A percentile compares a stretch with the other conserved stretches of the same genome.
These are phyloP conservation scores for Coemansia umbellata DNA, from an alignment of 192 early-diverging fungal species.

Conservation along the genomic window DNA sequence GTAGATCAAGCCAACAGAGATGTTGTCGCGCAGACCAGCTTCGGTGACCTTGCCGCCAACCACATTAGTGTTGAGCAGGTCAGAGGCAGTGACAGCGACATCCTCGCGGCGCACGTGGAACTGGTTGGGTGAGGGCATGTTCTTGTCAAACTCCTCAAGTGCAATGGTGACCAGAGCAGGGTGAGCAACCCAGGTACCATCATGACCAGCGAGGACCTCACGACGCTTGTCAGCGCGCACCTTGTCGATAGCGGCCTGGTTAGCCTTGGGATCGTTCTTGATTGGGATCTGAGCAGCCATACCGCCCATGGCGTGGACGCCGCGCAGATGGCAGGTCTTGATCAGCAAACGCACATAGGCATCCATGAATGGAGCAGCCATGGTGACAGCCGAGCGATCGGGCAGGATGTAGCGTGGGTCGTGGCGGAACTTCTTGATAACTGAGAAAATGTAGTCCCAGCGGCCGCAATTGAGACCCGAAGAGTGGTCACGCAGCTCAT, in stretches of 20 bases:
- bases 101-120: conserved; percentile 89
- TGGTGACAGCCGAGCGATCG: conserved; percentile 84
- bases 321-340: conserved; percentile 97
- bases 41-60: conserved; percentile 79
- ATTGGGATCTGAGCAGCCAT: conserved; percentile 99
- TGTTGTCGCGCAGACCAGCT: conserved; percentile 85
- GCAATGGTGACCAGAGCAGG: conserved; percentile 93
- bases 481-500: conserved; percentile 97
- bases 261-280: conserved; percentile 87
- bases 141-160: conserved; percentile 82
- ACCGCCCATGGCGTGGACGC: conserved; percentile 99
- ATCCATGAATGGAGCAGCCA: conserved; percentile 98
- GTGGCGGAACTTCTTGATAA: conserved; percentile 96
- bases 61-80: conserved; percentile 78
- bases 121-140: conserved; percentile 97
- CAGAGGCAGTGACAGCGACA: conserved; percentile 73
- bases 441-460: conserved; percentile 99
- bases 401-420: conserved; percentile 84
- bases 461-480: conserved; percentile 98
- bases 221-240: conserved; percentile 93
- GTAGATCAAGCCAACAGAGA: conserved; percentile 87
- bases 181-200: conserved; percentile 96
- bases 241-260: conserved; percentile 88
- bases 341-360: conserved; percentile 95
- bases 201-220: conserved; percentile 93